A percentile compares a stretch with the other conserved stretches of the same genome.
Conservation (phyloP, 331 rosid genomes). For the Pyracantha coccinea region DNA sequence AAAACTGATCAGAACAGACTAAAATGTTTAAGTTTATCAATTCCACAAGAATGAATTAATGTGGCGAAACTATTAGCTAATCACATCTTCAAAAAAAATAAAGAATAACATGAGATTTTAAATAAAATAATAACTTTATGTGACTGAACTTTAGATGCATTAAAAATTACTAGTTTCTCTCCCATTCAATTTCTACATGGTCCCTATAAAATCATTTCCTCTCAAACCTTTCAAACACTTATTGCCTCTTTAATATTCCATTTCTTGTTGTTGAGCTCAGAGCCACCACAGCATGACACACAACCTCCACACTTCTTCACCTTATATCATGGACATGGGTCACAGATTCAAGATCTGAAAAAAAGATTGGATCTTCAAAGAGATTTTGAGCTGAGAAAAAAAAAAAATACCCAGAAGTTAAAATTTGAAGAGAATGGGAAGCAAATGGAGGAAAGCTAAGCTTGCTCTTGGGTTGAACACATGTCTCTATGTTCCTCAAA, state of each 20-base stretch:
- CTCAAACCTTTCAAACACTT: not conserved
- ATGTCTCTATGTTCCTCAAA: slow-evolving; percentile 54
- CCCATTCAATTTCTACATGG: not conserved
- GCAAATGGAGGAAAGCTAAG: slow-evolving; percentile 86
- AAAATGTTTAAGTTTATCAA: too few species aligned
- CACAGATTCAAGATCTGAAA: slow-evolving; percentile 2
- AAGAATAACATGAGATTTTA: too few species aligned
- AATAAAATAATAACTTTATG: too few species aligned
- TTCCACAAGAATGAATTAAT: too few species aligned
- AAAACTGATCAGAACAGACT: too few species aligned
- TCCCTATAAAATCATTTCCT: not conserved
- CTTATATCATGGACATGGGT: not conserved
- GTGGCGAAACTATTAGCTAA: too few species aligned
- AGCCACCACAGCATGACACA: not conserved
- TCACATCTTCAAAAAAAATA: too few species aligned
- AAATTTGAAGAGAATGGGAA: slow-evolving; percentile 34
- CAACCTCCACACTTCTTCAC: not conserved
- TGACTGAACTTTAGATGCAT: too few species aligned
- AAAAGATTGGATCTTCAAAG: not conserved
- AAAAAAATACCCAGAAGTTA: not conserved
- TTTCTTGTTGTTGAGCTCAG: not conserved
- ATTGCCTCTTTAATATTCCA: not conserved
- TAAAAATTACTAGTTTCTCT: not conserved
- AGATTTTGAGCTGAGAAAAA: not conserved
- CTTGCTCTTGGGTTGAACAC: slow-evolving; percentile 55